Evolutionary conservation across 805 yeast species (phyloP).

Genomic region (Metschnikowia corniflorae): DNA sequence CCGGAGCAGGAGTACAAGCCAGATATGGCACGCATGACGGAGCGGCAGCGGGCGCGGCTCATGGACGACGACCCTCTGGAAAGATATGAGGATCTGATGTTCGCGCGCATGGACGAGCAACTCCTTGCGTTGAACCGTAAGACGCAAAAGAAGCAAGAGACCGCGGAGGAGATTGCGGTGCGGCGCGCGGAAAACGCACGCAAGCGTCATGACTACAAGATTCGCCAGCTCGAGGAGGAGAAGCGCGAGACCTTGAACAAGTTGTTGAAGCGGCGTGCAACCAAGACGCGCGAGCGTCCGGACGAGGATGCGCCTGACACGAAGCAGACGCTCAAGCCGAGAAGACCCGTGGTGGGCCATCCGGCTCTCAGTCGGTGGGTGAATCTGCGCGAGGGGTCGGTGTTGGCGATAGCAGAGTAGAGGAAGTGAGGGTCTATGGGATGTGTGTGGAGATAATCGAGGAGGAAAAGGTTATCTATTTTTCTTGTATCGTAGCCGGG

Average conservation of each 20-base stretch:
- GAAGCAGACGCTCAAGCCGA: constrained; percentile 24
- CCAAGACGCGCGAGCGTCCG: constrained; percentile 50
- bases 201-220: constrained; percentile 79
- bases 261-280: constrained; percentile 78
- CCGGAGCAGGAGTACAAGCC: constrained; percentile 46
- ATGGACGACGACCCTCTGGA: constrained; percentile 29
- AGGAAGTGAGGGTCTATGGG: no score
- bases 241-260: constrained; percentile 89
- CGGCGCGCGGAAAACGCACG: constrained; percentile 86
- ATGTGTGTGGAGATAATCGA: no score
- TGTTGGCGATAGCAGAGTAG: constrained; percentile 9
- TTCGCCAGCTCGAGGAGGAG: constrained; percentile 83
- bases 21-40: constrained; percentile 51
- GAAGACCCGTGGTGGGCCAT: constrained; percentile 44
- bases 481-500: no score
- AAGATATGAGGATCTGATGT: constrained; percentile 19
- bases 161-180: constrained; percentile 80
- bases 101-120: constrained; percentile 29
- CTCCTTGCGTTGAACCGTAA: constrained; percentile 27
- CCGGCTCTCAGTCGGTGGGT: constrained; percentile 45
- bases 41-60: constrained; percentile 49
- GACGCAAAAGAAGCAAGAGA: constrained; percentile 52
- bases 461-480: no score
- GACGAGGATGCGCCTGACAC: constrained; percentile 25
- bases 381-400: constrained; percentile 20